Evolutionary conservation across 1,284 basidiomycete genomes (phyloP).

Genomic region (Fomitopsis palustris): DNA sequence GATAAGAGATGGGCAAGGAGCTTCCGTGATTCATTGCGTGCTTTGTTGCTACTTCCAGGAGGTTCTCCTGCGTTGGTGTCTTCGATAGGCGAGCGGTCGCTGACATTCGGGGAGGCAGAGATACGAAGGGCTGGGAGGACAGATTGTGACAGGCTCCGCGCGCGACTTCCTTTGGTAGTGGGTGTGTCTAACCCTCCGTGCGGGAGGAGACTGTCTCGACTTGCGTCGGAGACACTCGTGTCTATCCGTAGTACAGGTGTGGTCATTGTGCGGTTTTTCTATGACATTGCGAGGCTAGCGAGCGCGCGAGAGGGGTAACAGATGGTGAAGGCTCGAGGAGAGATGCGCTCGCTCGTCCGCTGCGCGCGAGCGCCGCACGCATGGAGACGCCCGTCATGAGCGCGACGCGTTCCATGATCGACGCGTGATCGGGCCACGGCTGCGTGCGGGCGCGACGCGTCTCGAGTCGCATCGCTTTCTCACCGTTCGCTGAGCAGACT

Average conservation of each 20-base stretch:
- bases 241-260: conserved; percentile 25
- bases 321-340: no score
- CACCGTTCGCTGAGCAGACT: not conserved
- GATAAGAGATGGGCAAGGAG: conserved; percentile 53
- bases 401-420: no score
- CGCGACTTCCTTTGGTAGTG: conserved; percentile 14
- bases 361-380: no score
- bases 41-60: conserved; percentile 31
- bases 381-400: no score
- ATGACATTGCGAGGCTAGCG: not conserved
- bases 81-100: conserved; percentile 22
- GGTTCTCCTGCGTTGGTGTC: not conserved
- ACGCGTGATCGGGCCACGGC: no score
- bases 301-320: not conserved
- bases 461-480: not conserved
- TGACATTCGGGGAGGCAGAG: conserved; percentile 28
- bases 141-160: conserved; percentile 25
- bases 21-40: conserved; percentile 55
- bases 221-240: conserved; percentile 14
- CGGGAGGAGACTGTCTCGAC: not conserved
- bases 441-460: no score
- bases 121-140: conserved; percentile 30
- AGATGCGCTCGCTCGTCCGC: no score
- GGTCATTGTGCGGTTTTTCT: not conserved
- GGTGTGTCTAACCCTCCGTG: not conserved